Base-by-base conservation (phyloP, 257 asterid species). In the Ophiorrhiza pumila region DNA sequence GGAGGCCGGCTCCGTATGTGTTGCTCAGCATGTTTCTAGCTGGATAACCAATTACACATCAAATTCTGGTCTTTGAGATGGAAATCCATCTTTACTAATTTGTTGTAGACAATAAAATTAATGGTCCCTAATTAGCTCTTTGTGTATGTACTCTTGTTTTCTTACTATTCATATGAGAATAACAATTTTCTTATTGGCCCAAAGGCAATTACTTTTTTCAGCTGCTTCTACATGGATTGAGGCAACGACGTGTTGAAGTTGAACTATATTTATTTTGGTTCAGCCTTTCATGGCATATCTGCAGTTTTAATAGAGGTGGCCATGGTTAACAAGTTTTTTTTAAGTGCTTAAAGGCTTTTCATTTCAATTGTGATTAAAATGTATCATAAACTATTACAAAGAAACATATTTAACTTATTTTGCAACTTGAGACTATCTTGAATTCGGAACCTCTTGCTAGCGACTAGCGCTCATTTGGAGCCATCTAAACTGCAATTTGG, bases 1-100 rank as follows among this genome's bases (percentile, higher is more conserved):
- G 7, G 87, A 84, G 42, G 88, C 83, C 47, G 98, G 98, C 43
- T 88, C 98, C 0, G 71, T 46, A 0, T 91, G 96, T 90, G 94
- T 86, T 70, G 97, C 98, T 62, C 80, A 79, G 46, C 90, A 85
- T 41, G 95, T 88, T 31, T 82, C 88, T 1, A 77, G 71, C 76
- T 80, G 90, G 81, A 89, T 93, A 78, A 79, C 75, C 62, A 83
- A 71, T 31, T 69, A 58, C 65, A 0, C 70, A 7, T 77, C 77
- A 32, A 77, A 29, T 41, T 64, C 14, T 45, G 55, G 53, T 42
- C 27, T 49, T 52, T 61, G 29, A 76, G 66, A 37, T 23, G 32
- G 50, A 69, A 45, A 49, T 35, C 66, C 7, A 66, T 7, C 14
- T 22, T n/a, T 59, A 15, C 31, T 20, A 0, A 35, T 68, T 29